Percentiles rank a stretch among this genome's conserved stretches.
Evolutionary conservation across 805 yeast genomes (phyloP).

Genomic region (Suhomyces xylopsoci): DNA sequence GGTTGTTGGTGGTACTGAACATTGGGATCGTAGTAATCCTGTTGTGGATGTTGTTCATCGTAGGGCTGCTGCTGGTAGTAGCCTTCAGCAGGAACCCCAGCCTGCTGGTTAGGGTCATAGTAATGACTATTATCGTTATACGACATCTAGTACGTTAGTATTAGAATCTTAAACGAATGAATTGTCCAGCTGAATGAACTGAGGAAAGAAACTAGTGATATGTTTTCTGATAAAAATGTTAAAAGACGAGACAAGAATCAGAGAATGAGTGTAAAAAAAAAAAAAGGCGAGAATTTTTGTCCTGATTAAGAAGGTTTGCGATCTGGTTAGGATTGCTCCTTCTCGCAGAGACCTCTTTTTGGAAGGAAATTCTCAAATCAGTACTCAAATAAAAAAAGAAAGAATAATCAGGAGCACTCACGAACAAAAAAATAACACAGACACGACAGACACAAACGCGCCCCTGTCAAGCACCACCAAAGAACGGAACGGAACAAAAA

Average conservation of each 20-base stretch:
- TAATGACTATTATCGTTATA: conserved; percentile 54
- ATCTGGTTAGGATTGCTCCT: conserved; percentile 5
- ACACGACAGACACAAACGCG: conserved; percentile 6
- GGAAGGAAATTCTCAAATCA: conserved; percentile 2
- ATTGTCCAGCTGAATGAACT: conserved; percentile 4
- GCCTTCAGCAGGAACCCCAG: conserved; percentile 26
- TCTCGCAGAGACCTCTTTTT: not conserved
- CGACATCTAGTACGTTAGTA: conserved; percentile 47
- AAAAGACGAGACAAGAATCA: not conserved
- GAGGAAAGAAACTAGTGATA: not conserved
- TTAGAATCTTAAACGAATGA: conserved; percentile 6
- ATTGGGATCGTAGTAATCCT: conserved; percentile 53
- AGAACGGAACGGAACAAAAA: not conserved
- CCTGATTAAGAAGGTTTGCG: conserved; percentile 5
- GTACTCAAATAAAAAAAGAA: not conserved
- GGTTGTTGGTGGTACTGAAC: conserved; percentile 50
- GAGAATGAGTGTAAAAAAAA: not conserved
- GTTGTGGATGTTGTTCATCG: conserved; percentile 34
- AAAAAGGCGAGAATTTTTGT: conserved; percentile 4
- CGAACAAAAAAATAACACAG: not conserved
- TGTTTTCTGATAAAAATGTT: not conserved
- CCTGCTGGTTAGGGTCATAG: conserved; percentile 29
- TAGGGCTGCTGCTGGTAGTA: conserved; percentile 42
- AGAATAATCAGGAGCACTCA: not conserved
- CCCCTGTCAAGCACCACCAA: not conserved